Evolutionary conservation across 139 green algal species (phyloP).

Genomic region (Volvox africanus): DNA sequence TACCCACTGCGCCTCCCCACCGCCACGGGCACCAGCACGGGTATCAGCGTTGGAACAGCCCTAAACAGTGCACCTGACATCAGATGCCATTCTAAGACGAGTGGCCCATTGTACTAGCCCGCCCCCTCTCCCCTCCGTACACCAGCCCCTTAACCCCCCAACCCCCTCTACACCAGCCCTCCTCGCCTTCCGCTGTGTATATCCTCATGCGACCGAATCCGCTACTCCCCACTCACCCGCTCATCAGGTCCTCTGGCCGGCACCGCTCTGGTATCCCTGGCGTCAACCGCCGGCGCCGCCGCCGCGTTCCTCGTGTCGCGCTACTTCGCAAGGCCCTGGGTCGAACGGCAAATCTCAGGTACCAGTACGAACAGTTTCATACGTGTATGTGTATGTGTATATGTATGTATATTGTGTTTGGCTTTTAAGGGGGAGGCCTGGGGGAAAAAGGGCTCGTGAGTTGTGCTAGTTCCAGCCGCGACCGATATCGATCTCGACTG

Average conservation of each 20-base stretch:
- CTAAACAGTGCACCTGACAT: too few species aligned
- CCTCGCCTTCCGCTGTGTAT: not conserved
- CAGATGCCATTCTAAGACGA: not conserved
- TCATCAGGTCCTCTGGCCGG: constrained; percentile 71
- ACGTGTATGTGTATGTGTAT: too few species aligned
- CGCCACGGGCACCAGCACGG: too few species aligned
- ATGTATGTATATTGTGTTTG: too few species aligned
- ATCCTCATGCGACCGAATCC: not conserved
- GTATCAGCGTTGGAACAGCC: too few species aligned
- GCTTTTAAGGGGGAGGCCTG: too few species aligned
- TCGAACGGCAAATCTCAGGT: constrained; percentile 61
- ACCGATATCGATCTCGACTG: too few species aligned
- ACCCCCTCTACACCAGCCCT: not conserved
- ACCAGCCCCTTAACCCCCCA: not conserved
- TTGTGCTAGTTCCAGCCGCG: too few species aligned
- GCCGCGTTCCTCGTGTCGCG: constrained; percentile 78
- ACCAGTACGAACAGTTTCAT: not conserved
- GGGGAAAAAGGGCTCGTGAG: too few species aligned
- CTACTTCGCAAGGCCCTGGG: constrained; percentile 71
- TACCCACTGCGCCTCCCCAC: not conserved
- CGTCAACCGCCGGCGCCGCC: constrained; percentile 71
- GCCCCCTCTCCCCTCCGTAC: not conserved
- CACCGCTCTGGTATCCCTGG: constrained; percentile 75
- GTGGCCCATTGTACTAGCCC: not conserved
- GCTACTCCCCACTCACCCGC: not conserved